Evolutionary conservation across 495 filamentous ascomycete genomes (phyloP), one percentile per base, ranked within the genome.

Genomic region (Hypoxylon intermedium): DNA sequence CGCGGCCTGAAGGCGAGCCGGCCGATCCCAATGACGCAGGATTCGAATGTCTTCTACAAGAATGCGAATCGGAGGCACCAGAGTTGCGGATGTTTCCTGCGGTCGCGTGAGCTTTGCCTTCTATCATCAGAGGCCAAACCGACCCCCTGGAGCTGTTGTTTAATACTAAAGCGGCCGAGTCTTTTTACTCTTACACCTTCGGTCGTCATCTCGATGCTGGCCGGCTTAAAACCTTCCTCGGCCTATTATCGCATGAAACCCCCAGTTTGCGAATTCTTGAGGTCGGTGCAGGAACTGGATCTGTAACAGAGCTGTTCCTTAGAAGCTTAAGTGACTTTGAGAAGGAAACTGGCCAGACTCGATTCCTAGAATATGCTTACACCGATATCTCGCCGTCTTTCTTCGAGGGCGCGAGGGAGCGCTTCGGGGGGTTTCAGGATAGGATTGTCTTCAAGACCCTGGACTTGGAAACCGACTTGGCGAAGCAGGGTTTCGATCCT

Each of bases 261-360:
- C 77, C 77, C 0, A 43, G 16, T 5, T 30, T 78, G 42, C 55
- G 67, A 1, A 53, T 80, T 2, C 60, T 79, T 24, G 77, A 80
- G 58, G 65, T 80, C 13, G 77, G 78, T 11, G 71, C 69, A 2
- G 76, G 76, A 0, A 76, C 76, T 1, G 75, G 73, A 1, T 60
- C 67, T 11, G 36, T 48, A 47, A 65, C 61, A 5, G 2, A 12
- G 1, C 18, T 31, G 9, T 23, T 65, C 3, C 16, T 65, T 6
- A 19, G 15, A 6, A 24, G 23, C 3, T 28, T 65, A 6, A 2
- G 33, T 36, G 16, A 74, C 4, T 5, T 31, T 18, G 51, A 61
- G 20, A 19, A 12, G 2, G 20, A 41, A 3, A 31, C 5, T 3
- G 58, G 63, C 13, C 60, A 48, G 5, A 3, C 28, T 13, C n/a